A percentile compares a stretch with the other conserved stretches of the same genome.
These are phyloP conservation scores for Linum usitatissimum DNA, from an alignment of 345 rosid species.

Conservation along the genomic window DNA sequence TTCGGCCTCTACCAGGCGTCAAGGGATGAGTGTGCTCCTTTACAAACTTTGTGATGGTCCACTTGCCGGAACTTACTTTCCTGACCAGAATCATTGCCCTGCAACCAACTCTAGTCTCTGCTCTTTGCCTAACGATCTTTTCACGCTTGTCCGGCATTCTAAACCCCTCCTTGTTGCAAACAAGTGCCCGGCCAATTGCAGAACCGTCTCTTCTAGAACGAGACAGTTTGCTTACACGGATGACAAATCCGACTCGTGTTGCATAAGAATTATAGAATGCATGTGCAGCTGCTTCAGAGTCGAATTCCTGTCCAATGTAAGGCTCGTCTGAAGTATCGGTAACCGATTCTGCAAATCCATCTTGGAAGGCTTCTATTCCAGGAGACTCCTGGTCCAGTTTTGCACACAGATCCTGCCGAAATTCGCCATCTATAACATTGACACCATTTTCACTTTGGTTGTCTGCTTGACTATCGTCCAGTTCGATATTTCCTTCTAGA, in stretches of 20 bases:
- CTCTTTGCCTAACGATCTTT: conserved; percentile 88
- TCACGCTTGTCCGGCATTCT: conserved; percentile 92
- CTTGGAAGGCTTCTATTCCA: conserved; percentile 23
- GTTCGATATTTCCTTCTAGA: conserved; percentile 33
- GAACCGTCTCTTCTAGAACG: conserved; percentile 94
- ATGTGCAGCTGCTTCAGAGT: conserved; percentile 87
- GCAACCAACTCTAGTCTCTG: conserved; percentile 96
- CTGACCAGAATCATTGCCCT: conserved; percentile 97
- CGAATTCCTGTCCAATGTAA: conserved; percentile 77
- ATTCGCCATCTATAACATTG: conserved; percentile 35
- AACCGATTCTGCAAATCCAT: conserved; percentile 21
- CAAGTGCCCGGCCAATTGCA: conserved; percentile 90
- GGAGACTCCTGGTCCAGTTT: conserved; percentile 38
- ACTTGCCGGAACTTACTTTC: conserved; percentile 79
- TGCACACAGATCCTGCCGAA: conserved; percentile 28
- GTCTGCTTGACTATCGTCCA: conserved; percentile 23
- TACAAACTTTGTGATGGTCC: conserved; percentile 83
- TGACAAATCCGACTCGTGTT: conserved; percentile 65
- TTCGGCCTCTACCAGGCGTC: conserved; percentile 80
- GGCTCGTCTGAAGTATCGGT: conserved; percentile 52
- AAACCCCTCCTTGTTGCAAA: conserved; percentile 91
- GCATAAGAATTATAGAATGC: conserved; percentile 90
- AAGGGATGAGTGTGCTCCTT: conserved; percentile 86
- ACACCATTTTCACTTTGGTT: conserved; percentile 41
- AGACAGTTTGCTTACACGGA: conserved; percentile 97